Base-by-base conservation (phyloP, 768 basidiomycete species). In the Trametes coccinea region DNA sequence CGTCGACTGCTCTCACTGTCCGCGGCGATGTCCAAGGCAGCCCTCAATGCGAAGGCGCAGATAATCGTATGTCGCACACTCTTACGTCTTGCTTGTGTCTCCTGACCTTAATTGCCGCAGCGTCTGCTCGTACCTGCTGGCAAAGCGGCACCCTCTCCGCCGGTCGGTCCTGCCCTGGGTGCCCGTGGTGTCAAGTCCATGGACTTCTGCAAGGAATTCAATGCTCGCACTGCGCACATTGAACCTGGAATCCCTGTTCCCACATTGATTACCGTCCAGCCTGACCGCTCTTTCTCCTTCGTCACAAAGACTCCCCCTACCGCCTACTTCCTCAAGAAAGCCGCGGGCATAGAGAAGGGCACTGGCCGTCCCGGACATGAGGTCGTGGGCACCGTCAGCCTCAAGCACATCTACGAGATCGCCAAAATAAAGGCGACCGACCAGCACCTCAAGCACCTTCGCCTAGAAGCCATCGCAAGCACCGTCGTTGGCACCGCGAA, bases 141-240 rank as follows among this genome's bases (percentile, higher is more conserved):
- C 46, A 98, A 98, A 72, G 96, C 96, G 39, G 89, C 95, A 30
- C 95, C 96, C 16, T 91, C 93, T 41, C 96, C 96, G 59, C 96
- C 96, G 8, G 90, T 99, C 53, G 96, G 96, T 70, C 96, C 96
- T 56, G 96, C 95, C 34, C 85, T 99, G 55, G 97, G 97, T 79
- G 96, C 97, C 65, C 87, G 93, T 71, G 97, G 97, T 69, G 95
- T 99, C 67, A 98, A 97, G 77, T 94, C 95, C 30, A 98, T 98
- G 91, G 97, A 99, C 78, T 99, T 99, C 73, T 97, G 95, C 82
- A 99, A 98, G 75, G 95, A 98, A 74, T 99, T 98, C 79, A 99
- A 99, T 72, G 95, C 96, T n/a, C 88, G 89, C 65, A 98, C 96
- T 17, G 89, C 92, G 34, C 89, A 93, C 73, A 82, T 96, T 40